phyloP scores from a whole-genome alignment of 176 grass and related monocot species.

The Paspalum notatum region DNA sequence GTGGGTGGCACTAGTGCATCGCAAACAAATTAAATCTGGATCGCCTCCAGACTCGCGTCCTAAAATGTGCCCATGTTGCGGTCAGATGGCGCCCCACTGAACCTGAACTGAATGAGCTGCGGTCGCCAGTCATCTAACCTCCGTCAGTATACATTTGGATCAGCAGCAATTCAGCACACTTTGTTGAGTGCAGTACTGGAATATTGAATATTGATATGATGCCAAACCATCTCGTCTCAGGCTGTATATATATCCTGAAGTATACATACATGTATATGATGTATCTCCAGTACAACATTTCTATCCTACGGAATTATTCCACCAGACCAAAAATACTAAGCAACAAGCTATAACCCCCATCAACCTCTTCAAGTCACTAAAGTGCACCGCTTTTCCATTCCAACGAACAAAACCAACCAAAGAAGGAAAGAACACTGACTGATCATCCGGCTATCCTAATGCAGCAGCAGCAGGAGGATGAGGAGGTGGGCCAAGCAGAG shows the following conservation, averaged over 20 bases:
- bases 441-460: too few species aligned
- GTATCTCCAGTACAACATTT: constrained; percentile 21
- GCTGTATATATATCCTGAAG: not conserved
- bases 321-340: not conserved
- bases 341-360: not conserved
- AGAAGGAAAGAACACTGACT: too few species aligned
- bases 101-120: not conserved
- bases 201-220: not conserved
- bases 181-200: too few species aligned
- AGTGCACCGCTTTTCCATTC: not conserved
- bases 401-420: not conserved
- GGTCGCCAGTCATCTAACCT: not conserved
- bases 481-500: not conserved
- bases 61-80: constrained; percentile 5
- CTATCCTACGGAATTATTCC: not conserved
- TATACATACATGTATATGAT: constrained; percentile 1
- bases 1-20: not conserved
- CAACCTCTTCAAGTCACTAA: not conserved
- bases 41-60: not conserved
- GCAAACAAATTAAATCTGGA: not conserved
- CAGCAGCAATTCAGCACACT: too few species aligned
- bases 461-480: constrained; percentile 13
- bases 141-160: too few species aligned
- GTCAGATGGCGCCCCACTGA: not conserved
- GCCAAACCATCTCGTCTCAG: not conserved